Conservation (phyloP, 2,329 filamentous ascomycete genomes). For the Neoarthrinium moseri region DNA sequence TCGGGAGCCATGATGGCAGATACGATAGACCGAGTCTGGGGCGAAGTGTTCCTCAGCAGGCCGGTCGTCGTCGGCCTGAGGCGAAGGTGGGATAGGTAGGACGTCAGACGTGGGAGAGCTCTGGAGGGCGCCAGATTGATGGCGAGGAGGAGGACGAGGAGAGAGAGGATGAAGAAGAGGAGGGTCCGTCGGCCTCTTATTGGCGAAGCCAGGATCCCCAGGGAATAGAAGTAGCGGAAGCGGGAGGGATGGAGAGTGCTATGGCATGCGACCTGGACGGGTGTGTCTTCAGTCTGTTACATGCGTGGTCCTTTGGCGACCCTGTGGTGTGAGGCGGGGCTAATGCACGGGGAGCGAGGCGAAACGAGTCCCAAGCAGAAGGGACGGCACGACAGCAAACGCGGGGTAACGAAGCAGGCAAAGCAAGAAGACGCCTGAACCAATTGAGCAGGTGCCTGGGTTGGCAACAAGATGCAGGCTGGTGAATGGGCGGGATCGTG, state of each 20-base stretch:
- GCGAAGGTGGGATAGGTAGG: conserved; percentile 56
- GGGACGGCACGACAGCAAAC: too few relatives aligned
- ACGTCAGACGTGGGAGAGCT: conserved; percentile 56
- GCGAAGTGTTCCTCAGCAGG: conserved; percentile 22
- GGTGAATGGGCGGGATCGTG: too few relatives aligned
- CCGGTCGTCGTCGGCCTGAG: conserved; percentile 30
- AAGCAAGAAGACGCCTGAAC: too few relatives aligned
- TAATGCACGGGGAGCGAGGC: too few relatives aligned
- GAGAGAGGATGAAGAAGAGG: conserved; percentile 45
- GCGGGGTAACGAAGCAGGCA: too few relatives aligned
- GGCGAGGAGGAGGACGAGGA: conserved; percentile 53
- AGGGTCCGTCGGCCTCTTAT: conserved; percentile 15
- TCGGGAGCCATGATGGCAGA: conserved; percentile 63
- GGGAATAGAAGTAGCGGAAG: conserved; percentile 4
- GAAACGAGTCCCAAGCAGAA: too few relatives aligned
- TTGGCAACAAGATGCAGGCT: too few relatives aligned
- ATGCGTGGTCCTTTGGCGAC: background rate
- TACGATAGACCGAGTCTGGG: conserved; percentile 29
- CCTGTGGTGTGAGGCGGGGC: too few relatives aligned
- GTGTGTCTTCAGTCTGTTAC: too few relatives aligned
- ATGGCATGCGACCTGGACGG: conserved; percentile 12
- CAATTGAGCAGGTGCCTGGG: too few relatives aligned
- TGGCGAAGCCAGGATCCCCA: background rate
- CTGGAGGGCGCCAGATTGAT: conserved; percentile 68
- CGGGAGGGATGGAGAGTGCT: conserved; percentile 24